Evolutionary conservation across 805 yeast genomes (phyloP), one percentile per base, ranked within the genome.

Genomic region (Wickerhamomyces bisporus): DNA sequence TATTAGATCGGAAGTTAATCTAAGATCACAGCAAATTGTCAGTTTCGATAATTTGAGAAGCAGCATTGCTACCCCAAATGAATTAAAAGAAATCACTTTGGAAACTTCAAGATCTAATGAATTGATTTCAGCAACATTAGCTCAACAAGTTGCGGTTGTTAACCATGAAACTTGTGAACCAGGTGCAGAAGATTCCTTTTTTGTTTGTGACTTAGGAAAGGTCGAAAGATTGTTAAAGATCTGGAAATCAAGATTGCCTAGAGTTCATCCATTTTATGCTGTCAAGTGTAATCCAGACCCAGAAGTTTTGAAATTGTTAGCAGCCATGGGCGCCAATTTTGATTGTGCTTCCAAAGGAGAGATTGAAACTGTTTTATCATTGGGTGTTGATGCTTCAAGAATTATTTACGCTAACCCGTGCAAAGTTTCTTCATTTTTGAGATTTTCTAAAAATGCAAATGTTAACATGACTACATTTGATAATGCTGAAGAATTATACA

Each of bases 331-430:
- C 20, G 72, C 79, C 37, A 81, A 82, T 41, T 91, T 91, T 55
- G 98, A 91, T 60, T 91, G 98, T 65, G 98, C 98, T 5, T 86
- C 96, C 17, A 78, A 81, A 54, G 72, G 72, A 45, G 98, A 91
- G 64, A 86, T 91, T 52, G 81, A 80, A 38, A 64, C 66, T 31
- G 73, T 86, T 36, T 65, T 86, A 45, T 54, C 62, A 15, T 55
- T 81, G 42, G 91, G 91, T 7, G 76, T 82, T 34, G 65, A 65
- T 44, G 75, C 94, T 8, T 58, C 68, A 11, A 69, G 84, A 46
- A 83, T 91, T 53, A 74, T 93, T 39, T 91, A 86, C 61, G 97
- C 98, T 13, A 87, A 91, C 54, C 96, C 98, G 11, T 86, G 96
- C 63, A 91, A 91, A 64, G 79, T 89, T n/a, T 73, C 77, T 35